phyloP scores from a whole-genome alignment of 768 basidiomycete genomes.

The Mycena albidolilacea region DNA sequence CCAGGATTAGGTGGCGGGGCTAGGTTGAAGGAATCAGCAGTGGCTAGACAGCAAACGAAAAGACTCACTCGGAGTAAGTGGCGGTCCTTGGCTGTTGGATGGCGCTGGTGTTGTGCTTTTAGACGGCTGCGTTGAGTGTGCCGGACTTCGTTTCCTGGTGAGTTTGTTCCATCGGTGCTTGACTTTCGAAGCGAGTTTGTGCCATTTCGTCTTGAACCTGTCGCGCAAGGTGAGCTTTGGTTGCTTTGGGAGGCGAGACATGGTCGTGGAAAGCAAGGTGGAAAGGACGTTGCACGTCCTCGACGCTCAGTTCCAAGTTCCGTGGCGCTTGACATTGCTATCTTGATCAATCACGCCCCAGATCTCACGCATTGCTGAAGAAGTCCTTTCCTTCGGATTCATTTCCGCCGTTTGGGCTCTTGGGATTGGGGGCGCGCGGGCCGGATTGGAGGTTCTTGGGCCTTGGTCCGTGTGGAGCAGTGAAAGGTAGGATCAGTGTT shows the following conservation, averaged over 20 bases:
- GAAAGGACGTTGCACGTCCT: neutral
- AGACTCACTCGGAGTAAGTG: neutral
- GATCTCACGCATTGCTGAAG: no score
- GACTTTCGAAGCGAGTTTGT: neutral
- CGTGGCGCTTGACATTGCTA: neutral
- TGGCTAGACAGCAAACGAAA: constrained; percentile 5
- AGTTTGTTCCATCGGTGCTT: neutral
- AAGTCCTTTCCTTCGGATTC: no score
- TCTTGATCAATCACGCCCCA: neutral
- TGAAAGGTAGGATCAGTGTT: no score
- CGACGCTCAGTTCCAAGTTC: neutral
- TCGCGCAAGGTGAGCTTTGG: neutral
- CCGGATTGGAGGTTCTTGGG: no score
- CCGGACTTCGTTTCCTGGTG: neutral
- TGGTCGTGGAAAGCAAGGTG: constrained; percentile 13
- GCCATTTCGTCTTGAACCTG: neutral
- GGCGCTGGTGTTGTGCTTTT: neutral
- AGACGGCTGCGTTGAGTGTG: neutral
- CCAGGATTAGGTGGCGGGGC: neutral
- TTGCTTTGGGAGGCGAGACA: neutral
- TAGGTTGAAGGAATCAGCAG: neutral
- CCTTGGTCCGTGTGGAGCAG: no score
- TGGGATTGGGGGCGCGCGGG: no score
- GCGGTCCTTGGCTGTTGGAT: neutral
- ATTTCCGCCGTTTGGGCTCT: no score